Conservation (phyloP, 148 eudicot genomes). For the Rhododendron vialii region DNA sequence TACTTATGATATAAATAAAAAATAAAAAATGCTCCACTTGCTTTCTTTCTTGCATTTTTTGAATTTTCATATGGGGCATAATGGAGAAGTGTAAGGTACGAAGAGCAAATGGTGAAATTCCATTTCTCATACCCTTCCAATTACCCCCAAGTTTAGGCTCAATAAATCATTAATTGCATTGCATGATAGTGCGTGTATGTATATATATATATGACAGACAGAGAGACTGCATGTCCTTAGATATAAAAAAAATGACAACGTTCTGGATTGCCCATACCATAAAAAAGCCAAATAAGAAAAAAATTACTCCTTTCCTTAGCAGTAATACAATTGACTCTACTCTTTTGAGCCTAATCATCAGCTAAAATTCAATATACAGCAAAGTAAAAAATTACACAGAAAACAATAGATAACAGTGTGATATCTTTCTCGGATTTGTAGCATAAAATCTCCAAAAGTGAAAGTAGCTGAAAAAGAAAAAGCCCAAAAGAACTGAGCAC, state of each 20-base stretch:
- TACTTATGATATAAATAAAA: too few relatives aligned
- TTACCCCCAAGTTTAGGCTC: too few relatives aligned
- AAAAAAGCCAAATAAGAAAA: background rate
- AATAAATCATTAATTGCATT: background rate
- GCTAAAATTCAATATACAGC: background rate
- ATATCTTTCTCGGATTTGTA: background rate
- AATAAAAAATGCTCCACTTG: background rate
- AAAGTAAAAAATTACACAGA: background rate
- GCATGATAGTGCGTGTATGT: background rate
- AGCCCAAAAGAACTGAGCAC: background rate
- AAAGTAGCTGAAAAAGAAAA: background rate
- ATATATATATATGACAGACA: too few relatives aligned
- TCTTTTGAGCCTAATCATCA: background rate
- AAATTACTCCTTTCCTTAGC: background rate
- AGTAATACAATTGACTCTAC: background rate
- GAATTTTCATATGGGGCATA: background rate
- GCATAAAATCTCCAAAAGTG: background rate
- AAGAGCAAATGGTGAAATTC: background rate
- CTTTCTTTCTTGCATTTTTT: background rate
- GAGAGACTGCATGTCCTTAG: background rate
- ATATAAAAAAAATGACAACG: too few relatives aligned
- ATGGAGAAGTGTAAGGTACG: background rate
- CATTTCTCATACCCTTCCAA: background rate
- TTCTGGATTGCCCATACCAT: background rate
- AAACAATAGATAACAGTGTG: background rate